A percentile compares a stretch with the other conserved stretches of the same genome.
Evolutionary conservation across 2,329 filamentous ascomycete genomes (phyloP).

Genomic region (Rutstroemia sp.): DNA sequence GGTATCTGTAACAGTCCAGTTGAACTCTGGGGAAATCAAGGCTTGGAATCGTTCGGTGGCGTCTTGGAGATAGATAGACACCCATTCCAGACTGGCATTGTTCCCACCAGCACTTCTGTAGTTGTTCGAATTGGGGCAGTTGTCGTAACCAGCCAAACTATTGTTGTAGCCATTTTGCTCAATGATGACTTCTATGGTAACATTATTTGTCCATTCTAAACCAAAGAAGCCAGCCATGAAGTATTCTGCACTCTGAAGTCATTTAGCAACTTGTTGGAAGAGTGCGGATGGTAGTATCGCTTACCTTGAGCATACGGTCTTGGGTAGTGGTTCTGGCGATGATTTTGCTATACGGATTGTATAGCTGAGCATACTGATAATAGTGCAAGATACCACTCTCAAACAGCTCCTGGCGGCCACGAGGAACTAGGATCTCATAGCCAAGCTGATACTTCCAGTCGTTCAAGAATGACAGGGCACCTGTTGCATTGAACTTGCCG

Average conservation of each 20-base stretch:
- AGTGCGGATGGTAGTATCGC: slow-evolving; percentile 30
- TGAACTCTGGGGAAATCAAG: slow-evolving; percentile 44
- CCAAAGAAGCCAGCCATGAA: slow-evolving; percentile 76
- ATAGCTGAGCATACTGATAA: slow-evolving; percentile 49
- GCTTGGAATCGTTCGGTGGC: slow-evolving; percentile 52
- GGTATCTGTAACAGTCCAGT: slow-evolving; percentile 57
- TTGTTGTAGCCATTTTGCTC: slow-evolving; percentile 60
- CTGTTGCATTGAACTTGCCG: slow-evolving; percentile 48
- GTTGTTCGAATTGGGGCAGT: slow-evolving; percentile 54
- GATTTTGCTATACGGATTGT: slow-evolving; percentile 65
- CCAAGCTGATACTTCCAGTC: slow-evolving; percentile 64
- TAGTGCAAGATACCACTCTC: slow-evolving; percentile 63
- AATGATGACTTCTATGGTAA: slow-evolving; percentile 64
- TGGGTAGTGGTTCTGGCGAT: slow-evolving; percentile 69
- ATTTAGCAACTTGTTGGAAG: background rate
- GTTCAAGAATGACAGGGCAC: slow-evolving; percentile 57
- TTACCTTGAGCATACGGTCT: slow-evolving; percentile 62
- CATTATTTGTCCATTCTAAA: slow-evolving; percentile 64
- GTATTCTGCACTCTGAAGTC: slow-evolving; percentile 51
- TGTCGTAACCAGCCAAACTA: slow-evolving; percentile 58
- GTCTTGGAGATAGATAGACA: slow-evolving; percentile 55
- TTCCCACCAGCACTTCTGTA: slow-evolving; percentile 40
- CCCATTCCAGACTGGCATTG: slow-evolving; percentile 52
- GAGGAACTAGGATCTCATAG: slow-evolving; percentile 62
- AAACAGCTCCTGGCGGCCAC: slow-evolving; percentile 66